These are phyloP conservation scores for Cyberlindnera maritima DNA, from an alignment of 805 yeast species.

Conservation along the genomic window DNA sequence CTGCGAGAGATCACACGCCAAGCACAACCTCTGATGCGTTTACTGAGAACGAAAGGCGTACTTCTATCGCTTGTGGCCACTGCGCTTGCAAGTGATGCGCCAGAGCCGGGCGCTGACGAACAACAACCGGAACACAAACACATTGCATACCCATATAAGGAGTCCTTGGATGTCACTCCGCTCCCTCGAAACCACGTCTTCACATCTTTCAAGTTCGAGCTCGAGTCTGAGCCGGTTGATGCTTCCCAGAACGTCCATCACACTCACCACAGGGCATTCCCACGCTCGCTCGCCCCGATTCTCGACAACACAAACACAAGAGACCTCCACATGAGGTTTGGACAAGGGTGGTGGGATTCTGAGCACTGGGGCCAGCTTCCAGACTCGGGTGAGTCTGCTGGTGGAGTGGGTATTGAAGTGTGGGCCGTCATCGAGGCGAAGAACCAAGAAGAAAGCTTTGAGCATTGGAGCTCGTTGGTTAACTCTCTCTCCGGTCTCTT, in stretches of 20 bases:
- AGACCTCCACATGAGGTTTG: constrained; percentile 79
- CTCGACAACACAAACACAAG: constrained; percentile 62
- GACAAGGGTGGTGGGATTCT: constrained; percentile 95
- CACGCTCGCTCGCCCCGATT: constrained; percentile 77
- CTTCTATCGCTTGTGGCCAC: background rate
- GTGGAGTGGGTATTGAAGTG: constrained; percentile 94
- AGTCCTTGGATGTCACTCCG: constrained; percentile 61
- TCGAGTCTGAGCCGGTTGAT: constrained; percentile 48
- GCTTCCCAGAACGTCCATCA: constrained; percentile 22
- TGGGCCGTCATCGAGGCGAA: constrained; percentile 82
- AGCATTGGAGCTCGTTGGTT: constrained; percentile 68
- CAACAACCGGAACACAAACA: background rate
- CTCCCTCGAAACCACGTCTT: constrained; percentile 69
- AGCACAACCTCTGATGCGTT: background rate
- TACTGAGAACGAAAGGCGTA: background rate
- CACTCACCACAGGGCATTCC: constrained; percentile 67
- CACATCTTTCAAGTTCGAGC: constrained; percentile 67
- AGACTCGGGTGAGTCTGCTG: constrained; percentile 62
- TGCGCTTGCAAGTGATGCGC: background rate
- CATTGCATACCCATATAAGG: constrained; percentile 47
- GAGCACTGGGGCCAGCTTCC: constrained; percentile 86
- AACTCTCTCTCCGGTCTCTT: constrained; percentile 85
- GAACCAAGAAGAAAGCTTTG: constrained; percentile 49
- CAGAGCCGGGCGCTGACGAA: background rate
- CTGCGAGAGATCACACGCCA: too few species aligned